Evolutionary conservation across 768 basidiomycete genomes (phyloP).

Genomic region (Suillus hirtellus): DNA sequence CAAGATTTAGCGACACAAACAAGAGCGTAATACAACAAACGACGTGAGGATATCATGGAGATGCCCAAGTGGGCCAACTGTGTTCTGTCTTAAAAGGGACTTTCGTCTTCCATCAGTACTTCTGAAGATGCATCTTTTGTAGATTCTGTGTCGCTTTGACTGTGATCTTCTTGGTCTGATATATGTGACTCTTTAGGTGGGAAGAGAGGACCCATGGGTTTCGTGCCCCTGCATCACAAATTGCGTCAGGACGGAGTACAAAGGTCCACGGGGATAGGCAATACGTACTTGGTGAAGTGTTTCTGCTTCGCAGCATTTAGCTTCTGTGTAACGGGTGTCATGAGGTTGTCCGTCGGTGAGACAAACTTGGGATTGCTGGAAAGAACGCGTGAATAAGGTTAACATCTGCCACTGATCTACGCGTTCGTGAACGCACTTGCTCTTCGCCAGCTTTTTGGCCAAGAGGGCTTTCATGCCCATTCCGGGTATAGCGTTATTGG

Average conservation of each 20-base stretch:
- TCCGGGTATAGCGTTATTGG: conserved; percentile 57
- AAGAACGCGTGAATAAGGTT: conserved; percentile 15
- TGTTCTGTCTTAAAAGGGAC: conserved; percentile 56
- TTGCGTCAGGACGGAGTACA: conserved; percentile 12
- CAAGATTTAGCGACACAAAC: conserved; percentile 32
- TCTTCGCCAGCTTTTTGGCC: conserved; percentile 91
- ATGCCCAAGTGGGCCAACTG: conserved; percentile 16
- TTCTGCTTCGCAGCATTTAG: conserved; percentile 89
- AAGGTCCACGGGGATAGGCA: conserved; percentile 5
- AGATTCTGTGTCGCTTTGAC: conserved; percentile 39
- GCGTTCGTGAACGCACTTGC: conserved; percentile 55
- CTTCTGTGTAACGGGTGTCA: conserved; percentile 94
- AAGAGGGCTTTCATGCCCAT: conserved; percentile 91
- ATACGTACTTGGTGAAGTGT: conserved; percentile 82
- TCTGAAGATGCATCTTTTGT: conserved; percentile 31
- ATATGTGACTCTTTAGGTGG: conserved; percentile 38
- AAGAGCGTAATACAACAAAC: conserved; percentile 26
- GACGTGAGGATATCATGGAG: conserved; percentile 22
- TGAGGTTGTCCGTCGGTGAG: conserved; percentile 93
- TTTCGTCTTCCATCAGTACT: conserved; percentile 53
- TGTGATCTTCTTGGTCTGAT: conserved; percentile 34
- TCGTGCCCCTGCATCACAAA: conserved; percentile 46
- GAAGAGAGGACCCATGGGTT: conserved; percentile 63
- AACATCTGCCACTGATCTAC: neutral
- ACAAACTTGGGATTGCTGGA: conserved; percentile 82